Evolutionary conservation across 1,284 basidiomycete species (phyloP).

Genomic region (Ustilago sp.): DNA sequence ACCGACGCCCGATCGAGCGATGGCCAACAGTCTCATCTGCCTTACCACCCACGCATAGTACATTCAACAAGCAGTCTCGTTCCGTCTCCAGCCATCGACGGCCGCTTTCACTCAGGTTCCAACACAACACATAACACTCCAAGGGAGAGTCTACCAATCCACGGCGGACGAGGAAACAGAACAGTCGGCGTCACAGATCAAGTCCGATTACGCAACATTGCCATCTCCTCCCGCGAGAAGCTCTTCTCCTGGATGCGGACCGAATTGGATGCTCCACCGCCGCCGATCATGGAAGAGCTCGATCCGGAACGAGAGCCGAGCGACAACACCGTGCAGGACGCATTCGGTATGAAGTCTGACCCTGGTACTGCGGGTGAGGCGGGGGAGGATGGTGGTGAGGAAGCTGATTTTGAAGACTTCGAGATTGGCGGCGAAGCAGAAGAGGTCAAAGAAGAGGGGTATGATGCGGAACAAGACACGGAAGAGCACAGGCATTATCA

Average conservation of each 20-base stretch:
- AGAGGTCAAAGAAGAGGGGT: constrained; percentile 13
- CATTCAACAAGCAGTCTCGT: constrained; percentile 35
- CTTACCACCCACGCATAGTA: constrained; percentile 1
- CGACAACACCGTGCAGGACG: constrained; percentile 40
- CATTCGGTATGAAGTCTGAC: constrained; percentile 11
- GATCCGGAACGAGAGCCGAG: constrained; percentile 22
- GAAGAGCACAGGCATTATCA: constrained; percentile 47
- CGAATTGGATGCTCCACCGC: constrained; percentile 50
- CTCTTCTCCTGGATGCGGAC: constrained; percentile 64
- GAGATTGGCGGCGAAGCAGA: constrained; percentile 13
- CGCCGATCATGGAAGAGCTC: constrained; percentile 52
- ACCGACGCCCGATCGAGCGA: background rate
- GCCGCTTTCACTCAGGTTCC: constrained; percentile 21
- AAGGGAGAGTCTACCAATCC: constrained; percentile 42
- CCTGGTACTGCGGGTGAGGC: background rate
- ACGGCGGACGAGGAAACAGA: constrained; percentile 44
- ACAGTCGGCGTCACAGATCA: constrained; percentile 58
- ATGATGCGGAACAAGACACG: constrained; percentile 27
- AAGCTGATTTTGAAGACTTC: constrained; percentile 42
- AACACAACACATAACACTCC: background rate
- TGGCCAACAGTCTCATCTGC: background rate
- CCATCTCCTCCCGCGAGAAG: constrained; percentile 53
- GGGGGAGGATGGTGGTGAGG: constrained; percentile 13
- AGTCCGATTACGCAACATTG: constrained; percentile 61
- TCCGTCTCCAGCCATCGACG: constrained; percentile 43